Evolutionary conservation across 371 early-diverging fungal species (phyloP).

Genomic region (Fennellomyces sp.): DNA sequence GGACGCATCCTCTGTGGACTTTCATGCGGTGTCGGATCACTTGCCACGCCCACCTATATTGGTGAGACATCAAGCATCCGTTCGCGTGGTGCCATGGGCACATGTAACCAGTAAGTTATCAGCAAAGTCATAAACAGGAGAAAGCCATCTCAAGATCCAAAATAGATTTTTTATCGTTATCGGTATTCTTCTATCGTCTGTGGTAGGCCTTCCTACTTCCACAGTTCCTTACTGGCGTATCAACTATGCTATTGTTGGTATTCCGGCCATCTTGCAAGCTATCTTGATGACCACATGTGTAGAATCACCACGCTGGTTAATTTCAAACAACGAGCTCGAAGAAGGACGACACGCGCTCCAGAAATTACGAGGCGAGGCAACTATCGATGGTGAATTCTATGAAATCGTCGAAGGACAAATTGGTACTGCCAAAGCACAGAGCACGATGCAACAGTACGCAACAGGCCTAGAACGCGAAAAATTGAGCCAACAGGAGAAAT

Average conservation of each 20-base stretch:
- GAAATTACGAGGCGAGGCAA: slow-evolving; percentile 51
- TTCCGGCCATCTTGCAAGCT: slow-evolving; percentile 71
- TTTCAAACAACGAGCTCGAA: slow-evolving; percentile 52
- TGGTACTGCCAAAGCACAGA: slow-evolving; percentile 28
- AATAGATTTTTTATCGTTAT: slow-evolving; percentile 64
- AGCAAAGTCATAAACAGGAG: not conserved
- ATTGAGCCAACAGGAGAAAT: slow-evolving; percentile 1
- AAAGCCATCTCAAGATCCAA: not conserved
- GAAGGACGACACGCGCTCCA: slow-evolving; percentile 57
- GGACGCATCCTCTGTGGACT: slow-evolving; percentile 29
- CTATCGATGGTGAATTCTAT: slow-evolving; percentile 56
- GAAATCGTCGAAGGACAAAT: slow-evolving; percentile 56
- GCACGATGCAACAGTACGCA: slow-evolving; percentile 30
- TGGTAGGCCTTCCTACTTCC: slow-evolving; percentile 62
- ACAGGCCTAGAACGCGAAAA: slow-evolving; percentile 1
- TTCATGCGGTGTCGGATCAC: slow-evolving; percentile 77
- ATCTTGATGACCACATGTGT: slow-evolving; percentile 69
- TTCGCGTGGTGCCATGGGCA: slow-evolving; percentile 66
- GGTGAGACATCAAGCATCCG: slow-evolving; percentile 73
- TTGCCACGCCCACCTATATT: slow-evolving; percentile 76
- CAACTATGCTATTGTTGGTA: slow-evolving; percentile 60
- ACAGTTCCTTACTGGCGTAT: slow-evolving; percentile 70
- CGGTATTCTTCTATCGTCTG: slow-evolving; percentile 72
- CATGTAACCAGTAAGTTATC: slow-evolving; percentile 63
- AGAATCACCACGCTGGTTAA: slow-evolving; percentile 76